phyloP scores from a whole-genome alignment of 2,329 filamentous ascomycete genomes.

The Sporothrix brasiliensis region DNA sequence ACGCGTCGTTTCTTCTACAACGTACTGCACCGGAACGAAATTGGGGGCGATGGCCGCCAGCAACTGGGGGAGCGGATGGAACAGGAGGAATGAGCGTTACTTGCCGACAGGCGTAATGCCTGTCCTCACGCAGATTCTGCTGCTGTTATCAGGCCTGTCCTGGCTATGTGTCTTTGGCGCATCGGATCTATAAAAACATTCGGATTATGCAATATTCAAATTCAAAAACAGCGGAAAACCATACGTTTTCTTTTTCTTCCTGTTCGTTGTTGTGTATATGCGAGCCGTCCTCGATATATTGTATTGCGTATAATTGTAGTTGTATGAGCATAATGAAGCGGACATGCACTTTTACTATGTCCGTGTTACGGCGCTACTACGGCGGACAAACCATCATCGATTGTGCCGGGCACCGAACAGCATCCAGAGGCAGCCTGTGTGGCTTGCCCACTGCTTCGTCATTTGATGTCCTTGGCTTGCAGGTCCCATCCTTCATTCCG shows the following conservation, averaged over 20 bases:
- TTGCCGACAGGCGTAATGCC: slow-evolving; percentile 22
- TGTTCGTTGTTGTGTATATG: neutral
- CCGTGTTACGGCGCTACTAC: neutral
- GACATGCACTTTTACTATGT: neutral
- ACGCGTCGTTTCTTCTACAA: neutral
- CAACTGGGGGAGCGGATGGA: slow-evolving; percentile 3
- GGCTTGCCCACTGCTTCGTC: neutral
- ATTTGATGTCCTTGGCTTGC: slow-evolving; percentile 21
- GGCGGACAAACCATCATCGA: neutral
- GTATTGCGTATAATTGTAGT: neutral
- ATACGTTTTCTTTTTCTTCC: neutral
- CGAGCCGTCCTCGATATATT: neutral
- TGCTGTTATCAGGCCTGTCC: slow-evolving; percentile 27
- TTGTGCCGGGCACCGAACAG: neutral
- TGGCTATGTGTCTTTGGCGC: slow-evolving; percentile 33
- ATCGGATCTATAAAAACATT: slow-evolving; percentile 33
- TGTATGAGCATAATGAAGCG: too few species aligned
- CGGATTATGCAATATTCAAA: slow-evolving; percentile 15
- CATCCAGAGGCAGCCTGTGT: slow-evolving; percentile 6
- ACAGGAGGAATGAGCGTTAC: slow-evolving; percentile 16
- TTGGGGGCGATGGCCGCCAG: slow-evolving; percentile 6
- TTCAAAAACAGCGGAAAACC: slow-evolving; percentile 31
- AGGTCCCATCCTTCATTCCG: neutral
- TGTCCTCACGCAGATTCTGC: slow-evolving; percentile 19
- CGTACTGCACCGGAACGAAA: slow-evolving; percentile 2